These are phyloP conservation scores for Mrakia gelida DNA, from an alignment of 768 basidiomycete species.

Conservation along the genomic window DNA sequence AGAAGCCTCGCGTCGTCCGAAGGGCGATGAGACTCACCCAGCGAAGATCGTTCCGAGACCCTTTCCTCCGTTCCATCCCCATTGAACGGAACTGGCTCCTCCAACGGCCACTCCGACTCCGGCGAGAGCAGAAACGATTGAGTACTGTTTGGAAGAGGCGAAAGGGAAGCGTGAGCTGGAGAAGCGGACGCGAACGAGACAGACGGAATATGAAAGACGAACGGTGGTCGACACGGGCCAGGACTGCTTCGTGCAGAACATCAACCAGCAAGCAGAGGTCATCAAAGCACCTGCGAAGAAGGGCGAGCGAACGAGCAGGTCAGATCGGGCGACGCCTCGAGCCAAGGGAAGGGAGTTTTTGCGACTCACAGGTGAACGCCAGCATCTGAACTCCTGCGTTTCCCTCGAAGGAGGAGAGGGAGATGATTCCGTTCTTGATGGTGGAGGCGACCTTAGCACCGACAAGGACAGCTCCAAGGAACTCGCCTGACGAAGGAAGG, in stretches of 20 bases:
- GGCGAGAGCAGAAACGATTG: conserved; percentile 48
- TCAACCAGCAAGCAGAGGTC: conserved; percentile 39
- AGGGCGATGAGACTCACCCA: neutral
- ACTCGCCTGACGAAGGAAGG: conserved; percentile 37
- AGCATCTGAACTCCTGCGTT: conserved; percentile 48
- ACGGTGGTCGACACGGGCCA: conserved; percentile 49
- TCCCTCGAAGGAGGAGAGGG: conserved; percentile 43
- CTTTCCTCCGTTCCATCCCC: conserved; percentile 50
- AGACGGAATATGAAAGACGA: too few relatives aligned
- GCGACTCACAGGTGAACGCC: conserved; percentile 46
- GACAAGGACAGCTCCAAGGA: conserved; percentile 46
- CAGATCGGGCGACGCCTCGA: neutral
- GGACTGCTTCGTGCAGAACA: conserved; percentile 44
- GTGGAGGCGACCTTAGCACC: conserved; percentile 46
- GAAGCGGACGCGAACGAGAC: too few relatives aligned
- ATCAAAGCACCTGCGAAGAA: conserved; percentile 1
- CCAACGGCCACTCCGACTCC: conserved; percentile 48
- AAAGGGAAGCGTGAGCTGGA: too few relatives aligned
- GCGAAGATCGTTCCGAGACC: conserved; percentile 36
- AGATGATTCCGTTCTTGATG: conserved; percentile 51
- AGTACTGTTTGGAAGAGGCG: conserved; percentile 40
- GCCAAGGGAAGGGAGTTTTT: conserved; percentile 34
- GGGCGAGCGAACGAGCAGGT: neutral
- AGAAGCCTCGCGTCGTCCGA: too few relatives aligned
- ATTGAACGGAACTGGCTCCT: conserved; percentile 45